These are phyloP conservation scores for Fistulifera solaris DNA, from an alignment of 108 stramenopile genomes.

Conservation along the genomic window DNA sequence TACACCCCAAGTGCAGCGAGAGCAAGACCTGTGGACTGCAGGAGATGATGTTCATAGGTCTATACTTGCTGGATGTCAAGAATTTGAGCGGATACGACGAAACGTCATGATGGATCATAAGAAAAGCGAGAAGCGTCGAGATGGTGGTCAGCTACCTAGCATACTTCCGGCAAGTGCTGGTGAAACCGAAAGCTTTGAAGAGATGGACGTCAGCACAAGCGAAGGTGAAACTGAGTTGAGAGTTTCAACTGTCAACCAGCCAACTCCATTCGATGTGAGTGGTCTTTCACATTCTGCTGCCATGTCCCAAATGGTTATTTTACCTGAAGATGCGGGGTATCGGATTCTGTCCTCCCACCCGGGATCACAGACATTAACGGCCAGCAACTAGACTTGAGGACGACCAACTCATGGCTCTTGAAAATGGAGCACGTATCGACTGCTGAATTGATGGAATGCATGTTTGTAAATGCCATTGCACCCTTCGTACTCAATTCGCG, in stretches of 20 bases:
- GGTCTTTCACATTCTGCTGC: slow-evolving; percentile 76
- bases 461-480: slow-evolving; percentile 87
- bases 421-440: slow-evolving; percentile 84
- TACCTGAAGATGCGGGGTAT: slow-evolving; percentile 84
- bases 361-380: slow-evolving; percentile 83
- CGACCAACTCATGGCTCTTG: slow-evolving; percentile 78
- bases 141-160: not conserved
- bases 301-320: slow-evolving; percentile 70
- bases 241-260: not conserved
- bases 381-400: slow-evolving; percentile 81
- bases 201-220: not conserved
- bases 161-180: not conserved
- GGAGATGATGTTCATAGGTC: slow-evolving; percentile 47
- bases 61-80: slow-evolving; percentile 47
- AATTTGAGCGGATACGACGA: slow-evolving; percentile 58
- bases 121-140: not conserved
- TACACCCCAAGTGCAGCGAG: slow-evolving; percentile 54
- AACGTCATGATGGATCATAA: slow-evolving; percentile 36
- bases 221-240: slow-evolving; percentile 1
- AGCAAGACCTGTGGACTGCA: slow-evolving; percentile 49
- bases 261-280: slow-evolving; percentile 54
- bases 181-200: not conserved
- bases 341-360: slow-evolving; percentile 51
- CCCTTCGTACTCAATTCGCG: slow-evolving; percentile 85
- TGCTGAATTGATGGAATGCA: slow-evolving; percentile 84